phyloP scores from a whole-genome alignment of 495 filamentous ascomycete genomes.

The Xylaria intraflava region DNA sequence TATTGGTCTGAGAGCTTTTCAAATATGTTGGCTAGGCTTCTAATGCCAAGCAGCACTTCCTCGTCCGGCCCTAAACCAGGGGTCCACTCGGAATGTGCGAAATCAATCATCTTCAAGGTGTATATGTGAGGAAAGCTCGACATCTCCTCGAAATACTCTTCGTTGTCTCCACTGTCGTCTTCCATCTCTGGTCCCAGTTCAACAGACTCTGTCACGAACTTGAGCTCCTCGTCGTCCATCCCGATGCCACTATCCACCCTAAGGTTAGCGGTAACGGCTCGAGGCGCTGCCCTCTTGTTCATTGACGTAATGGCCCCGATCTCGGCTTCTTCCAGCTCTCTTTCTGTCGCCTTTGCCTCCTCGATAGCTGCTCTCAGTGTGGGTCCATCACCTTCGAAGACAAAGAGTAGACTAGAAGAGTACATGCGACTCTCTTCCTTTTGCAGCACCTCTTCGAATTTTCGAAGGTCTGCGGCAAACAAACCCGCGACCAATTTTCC shows the following conservation, averaged over 20 bases:
- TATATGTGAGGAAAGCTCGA: conserved; percentile 65
- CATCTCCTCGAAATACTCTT: conserved; percentile 61
- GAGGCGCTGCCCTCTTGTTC: conserved; percentile 25
- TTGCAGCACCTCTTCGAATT: conserved; percentile 59
- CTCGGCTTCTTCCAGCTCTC: not conserved
- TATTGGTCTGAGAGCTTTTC: conserved; percentile 46
- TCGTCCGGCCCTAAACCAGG: conserved; percentile 84
- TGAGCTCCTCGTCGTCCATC: conserved; percentile 32
- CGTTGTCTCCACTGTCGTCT: conserved; percentile 29
- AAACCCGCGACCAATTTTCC: conserved; percentile 52
- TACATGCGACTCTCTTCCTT: conserved; percentile 88
- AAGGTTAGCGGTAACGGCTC: conserved; percentile 20
- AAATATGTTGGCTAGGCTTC: conserved; percentile 66
- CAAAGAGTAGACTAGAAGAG: conserved; percentile 79
- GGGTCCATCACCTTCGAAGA: conserved; percentile 81
- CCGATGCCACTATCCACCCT: conserved; percentile 42
- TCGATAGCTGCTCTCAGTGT: conserved; percentile 61
- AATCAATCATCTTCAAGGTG: conserved; percentile 86
- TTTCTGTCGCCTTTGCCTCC: conserved; percentile 39
- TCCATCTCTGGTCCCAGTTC: conserved; percentile 16
- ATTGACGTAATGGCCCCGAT: conserved; percentile 24
- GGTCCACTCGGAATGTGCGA: conserved; percentile 86
- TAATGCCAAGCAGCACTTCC: conserved; percentile 70
- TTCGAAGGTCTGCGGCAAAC: conserved; percentile 60
- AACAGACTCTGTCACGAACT: conserved; percentile 11